Evolutionary conservation across 2,329 filamentous ascomycete species (phyloP).

Genomic region (Monosporascus sp.): DNA sequence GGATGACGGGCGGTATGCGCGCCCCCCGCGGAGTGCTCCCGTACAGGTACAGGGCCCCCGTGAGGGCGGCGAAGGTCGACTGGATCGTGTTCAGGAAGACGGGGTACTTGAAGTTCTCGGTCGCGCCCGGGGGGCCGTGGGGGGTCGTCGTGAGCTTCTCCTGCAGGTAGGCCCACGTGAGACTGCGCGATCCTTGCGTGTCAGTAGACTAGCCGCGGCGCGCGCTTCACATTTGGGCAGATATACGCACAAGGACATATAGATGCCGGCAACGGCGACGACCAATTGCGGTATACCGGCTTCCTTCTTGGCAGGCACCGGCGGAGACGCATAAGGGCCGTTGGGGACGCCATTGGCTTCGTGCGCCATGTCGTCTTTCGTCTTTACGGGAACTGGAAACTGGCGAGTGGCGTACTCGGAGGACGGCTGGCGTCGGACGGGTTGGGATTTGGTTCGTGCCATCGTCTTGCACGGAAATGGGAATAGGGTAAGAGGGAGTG

Average conservation of each 20-base stretch:
- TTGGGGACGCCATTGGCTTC: slow-evolving; percentile 18
- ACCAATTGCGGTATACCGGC: slow-evolving; percentile 70
- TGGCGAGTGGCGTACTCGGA: slow-evolving; percentile 53
- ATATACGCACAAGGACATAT: slow-evolving; percentile 79
- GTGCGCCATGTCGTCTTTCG: slow-evolving; percentile 25
- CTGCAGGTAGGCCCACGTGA: slow-evolving; percentile 95
- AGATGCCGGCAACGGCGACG: slow-evolving; percentile 90
- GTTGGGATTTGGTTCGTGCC: slow-evolving; percentile 64
- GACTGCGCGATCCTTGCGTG: slow-evolving; percentile 39
- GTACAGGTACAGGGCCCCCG: slow-evolving; percentile 76
- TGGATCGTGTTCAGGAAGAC: slow-evolving; percentile 96
- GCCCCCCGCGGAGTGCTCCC: slow-evolving; percentile 51
- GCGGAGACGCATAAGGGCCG: slow-evolving; percentile 8
- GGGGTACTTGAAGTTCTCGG: slow-evolving; percentile 84
- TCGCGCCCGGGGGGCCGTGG: slow-evolving; percentile 60
- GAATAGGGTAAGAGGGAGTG: not conserved
- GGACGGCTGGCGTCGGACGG: slow-evolving; percentile 60
- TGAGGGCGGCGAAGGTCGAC: slow-evolving; percentile 78
- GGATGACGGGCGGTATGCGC: slow-evolving; percentile 64
- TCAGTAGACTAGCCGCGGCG: not conserved
- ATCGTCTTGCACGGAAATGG: slow-evolving; percentile 35
- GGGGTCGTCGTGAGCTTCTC: slow-evolving; percentile 93
- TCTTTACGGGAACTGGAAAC: slow-evolving; percentile 12
- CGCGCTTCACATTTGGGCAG: not conserved
- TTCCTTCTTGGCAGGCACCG: slow-evolving; percentile 34